A percentile compares a stretch with the other conserved stretches of the same genome.
Conservation (phyloP, 306 rosid genomes). For the Argentina anserina region DNA sequence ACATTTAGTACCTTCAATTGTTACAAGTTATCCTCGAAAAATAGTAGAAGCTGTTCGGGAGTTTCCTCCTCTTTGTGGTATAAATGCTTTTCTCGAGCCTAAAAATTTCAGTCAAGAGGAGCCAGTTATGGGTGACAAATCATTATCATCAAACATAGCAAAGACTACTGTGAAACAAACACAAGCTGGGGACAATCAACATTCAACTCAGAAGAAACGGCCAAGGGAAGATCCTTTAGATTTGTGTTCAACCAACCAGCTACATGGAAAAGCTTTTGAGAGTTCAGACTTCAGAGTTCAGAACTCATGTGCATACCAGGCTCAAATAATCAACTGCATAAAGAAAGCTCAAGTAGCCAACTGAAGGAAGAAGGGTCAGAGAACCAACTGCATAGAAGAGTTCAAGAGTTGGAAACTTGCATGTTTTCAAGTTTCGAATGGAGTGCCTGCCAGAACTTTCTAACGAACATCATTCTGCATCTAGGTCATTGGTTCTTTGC, state of each 20-base stretch:
- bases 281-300: not conserved
- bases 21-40: conserved; percentile 47
- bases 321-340: not conserved
- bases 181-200: conserved; percentile 22
- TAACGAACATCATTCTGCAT: not conserved
- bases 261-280: not conserved
- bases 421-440: not conserved
- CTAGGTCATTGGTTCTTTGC: not conserved
- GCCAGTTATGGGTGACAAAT: conserved; percentile 25
- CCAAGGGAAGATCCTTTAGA: conserved; percentile 1
- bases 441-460: not conserved
- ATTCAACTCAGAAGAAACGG: conserved; percentile 24
- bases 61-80: conserved; percentile 70
- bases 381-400: not conserved
- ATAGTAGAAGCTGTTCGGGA: conserved; percentile 60
- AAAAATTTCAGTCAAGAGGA: conserved; percentile 25
- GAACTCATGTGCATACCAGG: not conserved
- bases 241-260: not conserved
- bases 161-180: conserved; percentile 24
- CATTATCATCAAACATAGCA: conserved; percentile 18
- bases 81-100: conserved; percentile 36
- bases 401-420: not conserved
- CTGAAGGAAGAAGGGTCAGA: not conserved
- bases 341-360: not conserved
- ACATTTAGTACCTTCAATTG: conserved; percentile 7